phyloP scores from a whole-genome alignment of 192 early-diverging fungal genomes.

The Backusella australiensis region DNA sequence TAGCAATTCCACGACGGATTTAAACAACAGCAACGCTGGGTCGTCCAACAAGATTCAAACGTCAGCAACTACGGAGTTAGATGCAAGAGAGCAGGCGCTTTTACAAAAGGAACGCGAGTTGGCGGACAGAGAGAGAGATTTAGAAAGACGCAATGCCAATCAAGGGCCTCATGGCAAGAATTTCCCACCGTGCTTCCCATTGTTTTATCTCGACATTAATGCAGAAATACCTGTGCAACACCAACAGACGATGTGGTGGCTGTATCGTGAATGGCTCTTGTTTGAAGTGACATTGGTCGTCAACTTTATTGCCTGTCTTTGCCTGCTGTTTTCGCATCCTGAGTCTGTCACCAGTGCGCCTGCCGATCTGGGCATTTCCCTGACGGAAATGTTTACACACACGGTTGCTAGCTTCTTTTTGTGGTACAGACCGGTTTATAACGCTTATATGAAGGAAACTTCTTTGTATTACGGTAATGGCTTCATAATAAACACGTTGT shows the following conservation, averaged over 20 bases:
- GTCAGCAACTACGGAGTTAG: conserved; percentile 12
- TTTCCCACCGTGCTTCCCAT: conserved; percentile 80
- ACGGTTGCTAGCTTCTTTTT: conserved; percentile 72
- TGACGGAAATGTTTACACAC: conserved; percentile 75
- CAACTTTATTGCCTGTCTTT: conserved; percentile 79
- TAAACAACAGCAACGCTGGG: not conserved
- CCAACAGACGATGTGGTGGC: conserved; percentile 59
- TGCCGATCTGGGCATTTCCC: conserved; percentile 76
- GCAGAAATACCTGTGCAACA: conserved; percentile 66
- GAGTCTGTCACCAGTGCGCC: conserved; percentile 63
- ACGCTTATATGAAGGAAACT: conserved; percentile 83
- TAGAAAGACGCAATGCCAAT: conserved; percentile 60
- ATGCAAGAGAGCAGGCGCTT: conserved; percentile 68
- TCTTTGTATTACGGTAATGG: conserved; percentile 80
- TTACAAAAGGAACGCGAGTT: conserved; percentile 72
- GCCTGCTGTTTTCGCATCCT: conserved; percentile 67
- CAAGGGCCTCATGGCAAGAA: conserved; percentile 60
- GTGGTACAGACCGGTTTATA: conserved; percentile 90
- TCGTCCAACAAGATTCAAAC: not conserved
- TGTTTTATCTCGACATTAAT: conserved; percentile 80
- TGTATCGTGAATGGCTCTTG: conserved; percentile 75
- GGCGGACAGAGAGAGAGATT: conserved; percentile 69
- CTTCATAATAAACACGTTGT: not conserved
- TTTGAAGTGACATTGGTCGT: conserved; percentile 67
- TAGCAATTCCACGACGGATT: not conserved